Percentiles rank a stretch among this genome's conserved stretches.
phyloP scores from a whole-genome alignment of 768 basidiomycete species.

The Tremella mesenterica region DNA sequence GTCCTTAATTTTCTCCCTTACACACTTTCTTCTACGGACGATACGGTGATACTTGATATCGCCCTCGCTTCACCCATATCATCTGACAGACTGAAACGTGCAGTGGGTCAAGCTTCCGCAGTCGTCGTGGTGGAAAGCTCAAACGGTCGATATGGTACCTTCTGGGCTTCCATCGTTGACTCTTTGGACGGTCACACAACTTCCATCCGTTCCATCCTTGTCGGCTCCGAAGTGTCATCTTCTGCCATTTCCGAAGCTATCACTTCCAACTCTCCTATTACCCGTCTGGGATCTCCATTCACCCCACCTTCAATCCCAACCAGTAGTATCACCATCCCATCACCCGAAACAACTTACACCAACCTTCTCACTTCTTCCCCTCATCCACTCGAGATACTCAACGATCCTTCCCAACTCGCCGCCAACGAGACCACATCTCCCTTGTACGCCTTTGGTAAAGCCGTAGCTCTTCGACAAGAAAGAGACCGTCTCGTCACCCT shows the following conservation, averaged over 20 bases:
- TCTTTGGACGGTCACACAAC: conserved; percentile 47
- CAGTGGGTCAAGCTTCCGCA: conserved; percentile 37
- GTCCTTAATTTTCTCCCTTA: conserved; percentile 65
- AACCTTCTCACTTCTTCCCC: conserved; percentile 72
- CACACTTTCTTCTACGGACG: conserved; percentile 45
- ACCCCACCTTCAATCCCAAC: conserved; percentile 24
- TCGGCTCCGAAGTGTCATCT: conserved; percentile 42
- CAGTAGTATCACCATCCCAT: conserved; percentile 53
- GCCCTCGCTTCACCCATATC: conserved; percentile 33
- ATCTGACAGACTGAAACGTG: conserved; percentile 36
- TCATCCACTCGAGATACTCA: conserved; percentile 66
- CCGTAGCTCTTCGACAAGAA: conserved; percentile 69
- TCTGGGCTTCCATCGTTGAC: conserved; percentile 45
- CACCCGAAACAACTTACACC: conserved; percentile 84
- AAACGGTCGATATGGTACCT: conserved; percentile 29
- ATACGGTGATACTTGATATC: conserved; percentile 59
- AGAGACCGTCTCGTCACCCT: conserved; percentile 59
- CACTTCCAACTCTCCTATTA: conserved; percentile 47
- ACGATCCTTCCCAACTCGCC: conserved; percentile 65
- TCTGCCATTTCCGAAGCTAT: conserved; percentile 39
- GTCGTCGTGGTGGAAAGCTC: conserved; percentile 44
- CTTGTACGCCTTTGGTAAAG: conserved; percentile 86
- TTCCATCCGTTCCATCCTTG: conserved; percentile 35
- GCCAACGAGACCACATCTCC: conserved; percentile 76
- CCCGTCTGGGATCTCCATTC: conserved; percentile 19